phyloP scores from a whole-genome alignment of 306 rosid genomes.

The Prunus davidiana region DNA sequence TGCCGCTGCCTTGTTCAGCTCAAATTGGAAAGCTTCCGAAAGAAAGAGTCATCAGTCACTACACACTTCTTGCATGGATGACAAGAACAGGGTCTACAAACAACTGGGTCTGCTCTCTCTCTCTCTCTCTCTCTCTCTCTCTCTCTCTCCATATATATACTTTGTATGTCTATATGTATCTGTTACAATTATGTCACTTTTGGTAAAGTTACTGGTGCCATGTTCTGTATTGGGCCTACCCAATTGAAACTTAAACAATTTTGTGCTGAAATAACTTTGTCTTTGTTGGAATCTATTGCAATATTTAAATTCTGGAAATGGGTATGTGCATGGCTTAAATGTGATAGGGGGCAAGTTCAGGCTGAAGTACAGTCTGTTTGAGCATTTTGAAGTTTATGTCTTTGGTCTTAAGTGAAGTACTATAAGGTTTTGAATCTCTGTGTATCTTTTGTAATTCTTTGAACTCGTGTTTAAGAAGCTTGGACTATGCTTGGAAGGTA shows the following conservation, averaged over 20 bases:
- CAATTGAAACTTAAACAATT: conserved; percentile 1
- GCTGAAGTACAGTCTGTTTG: background rate
- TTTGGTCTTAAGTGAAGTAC: background rate
- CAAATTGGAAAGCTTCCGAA: conserved; percentile 29
- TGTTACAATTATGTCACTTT: background rate
- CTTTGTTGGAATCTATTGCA: background rate
- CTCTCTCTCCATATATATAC: background rate
- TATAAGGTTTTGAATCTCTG: background rate
- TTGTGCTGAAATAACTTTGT: background rate
- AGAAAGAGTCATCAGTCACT: conserved; percentile 14
- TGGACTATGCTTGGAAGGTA: background rate
- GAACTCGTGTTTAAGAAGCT: background rate
- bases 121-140: conserved; percentile 4
- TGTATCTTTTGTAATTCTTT: background rate
- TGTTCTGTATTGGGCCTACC: background rate
- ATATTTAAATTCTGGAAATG: background rate
- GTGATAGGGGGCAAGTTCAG: background rate
- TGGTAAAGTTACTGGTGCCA: background rate
- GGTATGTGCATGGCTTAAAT: background rate
- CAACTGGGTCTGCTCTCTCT: conserved; percentile 62
- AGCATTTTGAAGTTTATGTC: background rate
- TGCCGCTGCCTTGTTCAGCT: conserved; percentile 22
- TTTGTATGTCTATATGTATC: background rate
- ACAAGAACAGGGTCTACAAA: conserved; percentile 50
- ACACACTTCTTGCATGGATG: conserved; percentile 31